Conservation (phyloP, 306 rosid species). For the Acacia acuminata region DNA sequence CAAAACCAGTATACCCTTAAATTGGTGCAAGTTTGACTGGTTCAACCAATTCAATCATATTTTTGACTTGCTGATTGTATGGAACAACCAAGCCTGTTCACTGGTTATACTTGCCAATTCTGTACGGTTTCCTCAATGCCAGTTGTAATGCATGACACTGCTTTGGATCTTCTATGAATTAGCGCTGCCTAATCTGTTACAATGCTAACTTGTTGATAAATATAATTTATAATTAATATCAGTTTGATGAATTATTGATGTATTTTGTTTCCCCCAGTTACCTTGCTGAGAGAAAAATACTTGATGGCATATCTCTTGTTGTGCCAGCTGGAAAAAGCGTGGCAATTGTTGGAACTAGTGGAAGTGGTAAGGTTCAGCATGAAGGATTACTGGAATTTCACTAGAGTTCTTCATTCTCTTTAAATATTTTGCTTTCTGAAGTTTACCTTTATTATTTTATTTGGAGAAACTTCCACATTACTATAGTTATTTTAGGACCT, state of each 20-base stretch:
- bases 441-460: background rate
- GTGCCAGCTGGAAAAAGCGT: slow-evolving; percentile 98
- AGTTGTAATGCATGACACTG: background rate
- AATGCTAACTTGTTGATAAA: slow-evolving; percentile 22
- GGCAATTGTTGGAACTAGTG: slow-evolving; percentile 98
- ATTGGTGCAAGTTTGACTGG: background rate
- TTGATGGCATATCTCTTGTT: slow-evolving; percentile 81
- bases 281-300: slow-evolving; percentile 86
- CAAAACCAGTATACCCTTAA: background rate
- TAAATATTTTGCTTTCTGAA: slow-evolving; percentile 27
- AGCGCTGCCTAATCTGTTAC: slow-evolving; percentile 12
- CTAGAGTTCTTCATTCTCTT: slow-evolving; percentile 9
- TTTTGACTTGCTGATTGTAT: background rate
- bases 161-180: background rate
- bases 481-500: background rate
- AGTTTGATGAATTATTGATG: slow-evolving; percentile 32
- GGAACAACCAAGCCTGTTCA: background rate
- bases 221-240: slow-evolving; percentile 12
- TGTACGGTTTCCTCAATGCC: background rate
- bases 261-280: slow-evolving; percentile 56
- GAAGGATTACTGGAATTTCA: slow-evolving; percentile 4
- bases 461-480: background rate
- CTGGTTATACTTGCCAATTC: background rate
- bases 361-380: slow-evolving; percentile 82
- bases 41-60: background rate